Conservation (phyloP, 2,329 filamentous ascomycete genomes). For the Nemania abortiva region DNA sequence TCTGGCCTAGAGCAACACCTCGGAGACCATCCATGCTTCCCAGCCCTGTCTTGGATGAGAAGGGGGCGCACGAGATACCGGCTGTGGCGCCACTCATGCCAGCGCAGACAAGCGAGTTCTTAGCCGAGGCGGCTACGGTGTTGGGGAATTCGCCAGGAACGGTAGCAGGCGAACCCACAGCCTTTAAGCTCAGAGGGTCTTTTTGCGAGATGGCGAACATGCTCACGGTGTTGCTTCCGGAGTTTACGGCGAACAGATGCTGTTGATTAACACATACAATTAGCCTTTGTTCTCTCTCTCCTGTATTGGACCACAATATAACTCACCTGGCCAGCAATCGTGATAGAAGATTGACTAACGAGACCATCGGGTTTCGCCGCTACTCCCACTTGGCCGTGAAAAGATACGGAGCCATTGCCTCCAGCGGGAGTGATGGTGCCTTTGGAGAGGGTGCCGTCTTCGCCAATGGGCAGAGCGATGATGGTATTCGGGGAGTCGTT, state of each 20-base stretch:
- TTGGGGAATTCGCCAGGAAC: conserved; percentile 66
- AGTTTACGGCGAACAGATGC: conserved; percentile 67
- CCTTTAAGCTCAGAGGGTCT: conserved; percentile 59
- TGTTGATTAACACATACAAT: conserved; percentile 43
- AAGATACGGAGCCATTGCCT: not conserved
- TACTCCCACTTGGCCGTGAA: not conserved
- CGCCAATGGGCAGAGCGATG: conserved; percentile 3
- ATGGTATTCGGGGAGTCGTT: conserved; percentile 9
- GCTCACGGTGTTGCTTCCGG: conserved; percentile 64
- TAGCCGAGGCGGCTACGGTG: conserved; percentile 61
- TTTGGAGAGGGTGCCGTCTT: conserved; percentile 1
- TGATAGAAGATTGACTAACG: conserved; percentile 4
- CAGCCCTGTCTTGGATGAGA: conserved; percentile 29
- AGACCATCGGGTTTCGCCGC: not conserved
- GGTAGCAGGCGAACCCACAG: conserved; percentile 57
- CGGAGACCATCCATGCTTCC: conserved; percentile 59
- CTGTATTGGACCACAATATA: no score
- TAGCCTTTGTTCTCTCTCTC: not conserved
- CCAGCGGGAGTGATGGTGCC: not conserved
- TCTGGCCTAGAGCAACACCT: conserved; percentile 64
- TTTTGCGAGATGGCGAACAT: conserved; percentile 60
- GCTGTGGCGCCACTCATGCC: conserved; percentile 53
- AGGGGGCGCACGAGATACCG: conserved; percentile 48
- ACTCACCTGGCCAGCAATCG: conserved; percentile 9
- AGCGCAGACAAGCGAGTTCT: conserved; percentile 43